These are phyloP conservation scores for Ziziphus jujuba DNA, from an alignment of 306 rosid species.

Conservation along the genomic window DNA sequence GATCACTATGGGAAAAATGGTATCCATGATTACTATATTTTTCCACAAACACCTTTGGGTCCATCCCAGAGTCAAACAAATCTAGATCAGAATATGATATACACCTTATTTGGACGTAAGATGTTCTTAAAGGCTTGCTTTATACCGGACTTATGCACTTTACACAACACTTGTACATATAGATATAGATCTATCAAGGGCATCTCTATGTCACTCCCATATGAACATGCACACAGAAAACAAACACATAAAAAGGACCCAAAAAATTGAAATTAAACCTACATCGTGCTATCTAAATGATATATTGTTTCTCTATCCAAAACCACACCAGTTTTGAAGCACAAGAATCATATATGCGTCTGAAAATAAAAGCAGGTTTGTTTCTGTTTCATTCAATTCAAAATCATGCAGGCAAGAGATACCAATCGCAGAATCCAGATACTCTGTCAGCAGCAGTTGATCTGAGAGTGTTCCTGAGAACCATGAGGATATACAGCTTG, in stretches of 20 bases:
- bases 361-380: background rate
- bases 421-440: slow-evolving; percentile 73
- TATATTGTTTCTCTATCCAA: background rate
- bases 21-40: too few species aligned
- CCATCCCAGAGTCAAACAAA: background rate
- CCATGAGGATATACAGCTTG: slow-evolving; percentile 73
- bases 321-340: background rate
- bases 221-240: background rate
- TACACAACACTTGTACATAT: background rate
- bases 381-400: background rate
- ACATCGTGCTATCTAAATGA: background rate
- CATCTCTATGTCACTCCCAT: background rate
- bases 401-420: slow-evolving; percentile 3
- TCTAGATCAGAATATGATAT: background rate
- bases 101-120: background rate
- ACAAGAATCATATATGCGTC: background rate
- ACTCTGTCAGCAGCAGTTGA: slow-evolving; percentile 55
- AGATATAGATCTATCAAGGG: background rate
- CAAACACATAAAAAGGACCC: background rate
- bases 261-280: background rate
- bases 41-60: background rate
- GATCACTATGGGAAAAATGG: too few species aligned
- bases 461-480: slow-evolving; percentile 74
- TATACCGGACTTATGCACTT: background rate
- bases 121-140: background rate